A percentile compares a stretch with the other conserved stretches of the same genome.
Conservation (phyloP, 2,329 filamentous ascomycete species). For the Ophiosphaerella herpotricha region DNA sequence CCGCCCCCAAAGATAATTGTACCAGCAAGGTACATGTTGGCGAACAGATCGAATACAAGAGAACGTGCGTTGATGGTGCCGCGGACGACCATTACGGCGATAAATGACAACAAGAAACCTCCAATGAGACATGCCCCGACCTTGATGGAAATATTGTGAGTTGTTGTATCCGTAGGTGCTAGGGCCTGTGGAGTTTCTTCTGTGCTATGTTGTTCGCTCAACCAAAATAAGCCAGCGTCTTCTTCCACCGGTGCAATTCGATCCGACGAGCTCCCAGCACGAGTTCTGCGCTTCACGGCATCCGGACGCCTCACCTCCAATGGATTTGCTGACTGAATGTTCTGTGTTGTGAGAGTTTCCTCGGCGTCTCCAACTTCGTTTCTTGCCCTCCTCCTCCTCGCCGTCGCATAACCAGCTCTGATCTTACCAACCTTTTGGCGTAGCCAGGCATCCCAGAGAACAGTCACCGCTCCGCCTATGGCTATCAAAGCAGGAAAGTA, state of each 20-base stretch:
- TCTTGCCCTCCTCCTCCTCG: conserved; percentile 20
- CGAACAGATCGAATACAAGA: conserved; percentile 65
- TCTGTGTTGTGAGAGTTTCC: conserved; percentile 18
- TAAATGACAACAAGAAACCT: conserved; percentile 62
- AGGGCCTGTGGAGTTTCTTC: conserved; percentile 1
- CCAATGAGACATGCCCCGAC: conserved; percentile 45
- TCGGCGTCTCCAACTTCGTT: conserved; percentile 26
- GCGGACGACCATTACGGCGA: conserved; percentile 59
- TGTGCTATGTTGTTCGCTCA: conserved; percentile 5
- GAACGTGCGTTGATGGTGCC: conserved; percentile 47
- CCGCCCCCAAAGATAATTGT: conserved; percentile 60
- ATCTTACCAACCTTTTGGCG: conserved; percentile 48
- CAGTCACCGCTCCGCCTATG: conserved; percentile 57
- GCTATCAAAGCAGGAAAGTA: conserved; percentile 72
- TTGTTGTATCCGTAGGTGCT: conserved; percentile 25
- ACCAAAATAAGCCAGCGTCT: conserved; percentile 4
- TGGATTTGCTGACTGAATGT: conserved; percentile 8
- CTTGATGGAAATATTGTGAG: conserved; percentile 45
- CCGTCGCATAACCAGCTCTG: conserved; percentile 21
- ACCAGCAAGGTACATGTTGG: conserved; percentile 74
- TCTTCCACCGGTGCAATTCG: conserved; percentile 13
- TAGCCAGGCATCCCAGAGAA: conserved; percentile 62
- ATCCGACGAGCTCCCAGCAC: conserved; percentile 23
- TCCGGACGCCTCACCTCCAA: conserved; percentile 19
- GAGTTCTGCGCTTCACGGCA: conserved; percentile 25